A percentile compares a stretch with the other conserved stretches of the same genome.
phyloP scores from a whole-genome alignment of 192 early-diverging fungal species.

The Coemansia pectinata region DNA sequence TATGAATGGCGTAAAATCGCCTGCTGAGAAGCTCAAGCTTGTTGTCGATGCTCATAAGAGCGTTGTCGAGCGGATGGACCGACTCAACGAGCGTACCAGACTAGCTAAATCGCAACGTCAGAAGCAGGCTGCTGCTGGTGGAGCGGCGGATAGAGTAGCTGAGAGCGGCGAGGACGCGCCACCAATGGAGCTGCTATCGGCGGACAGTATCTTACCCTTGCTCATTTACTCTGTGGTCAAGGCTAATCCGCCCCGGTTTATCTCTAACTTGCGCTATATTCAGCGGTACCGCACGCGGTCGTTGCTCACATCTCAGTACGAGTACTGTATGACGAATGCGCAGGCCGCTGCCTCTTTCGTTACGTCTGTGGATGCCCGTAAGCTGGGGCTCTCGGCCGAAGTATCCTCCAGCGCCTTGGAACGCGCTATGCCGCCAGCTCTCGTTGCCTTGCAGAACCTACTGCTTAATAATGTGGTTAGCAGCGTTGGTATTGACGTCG shows the following conservation, averaged over 20 bases:
- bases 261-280: constrained; percentile 67
- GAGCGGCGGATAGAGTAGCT: neutral
- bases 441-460: constrained; percentile 26
- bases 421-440: constrained; percentile 23
- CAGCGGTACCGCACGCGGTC: constrained; percentile 46
- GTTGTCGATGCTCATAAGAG: constrained; percentile 48
- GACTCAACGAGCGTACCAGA: constrained; percentile 22
- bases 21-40: constrained; percentile 50
- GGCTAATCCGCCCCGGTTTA: constrained; percentile 66
- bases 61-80: constrained; percentile 44
- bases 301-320: constrained; percentile 42
- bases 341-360: constrained; percentile 48
- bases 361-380: constrained; percentile 36
- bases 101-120: neutral
- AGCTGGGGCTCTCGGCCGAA: constrained; percentile 35
- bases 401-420: constrained; percentile 32
- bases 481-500: constrained; percentile 45
- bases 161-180: neutral
- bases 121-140: neutral
- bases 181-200: constrained; percentile 22
- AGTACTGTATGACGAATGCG: constrained; percentile 54
- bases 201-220: constrained; percentile 68
- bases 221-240: constrained; percentile 69
- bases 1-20: constrained; percentile 35
- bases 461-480: constrained; percentile 42